phyloP scores from a whole-genome alignment of 805 yeast genomes.

The Candida endomychidarum region DNA sequence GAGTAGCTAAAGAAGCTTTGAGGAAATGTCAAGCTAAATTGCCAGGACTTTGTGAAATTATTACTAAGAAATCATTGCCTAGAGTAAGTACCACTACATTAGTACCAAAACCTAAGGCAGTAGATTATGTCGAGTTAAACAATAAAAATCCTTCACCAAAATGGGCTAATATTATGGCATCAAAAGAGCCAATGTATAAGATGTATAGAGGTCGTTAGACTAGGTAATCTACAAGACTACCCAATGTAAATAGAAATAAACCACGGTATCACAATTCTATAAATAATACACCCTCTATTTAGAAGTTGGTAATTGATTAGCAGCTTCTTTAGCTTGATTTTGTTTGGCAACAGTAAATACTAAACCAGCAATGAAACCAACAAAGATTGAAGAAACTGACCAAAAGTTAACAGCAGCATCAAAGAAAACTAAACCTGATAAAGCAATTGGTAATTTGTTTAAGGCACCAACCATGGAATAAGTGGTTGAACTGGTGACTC shows the following conservation, averaged over 20 bases:
- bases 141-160: conserved; percentile 64
- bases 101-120: conserved; percentile 43
- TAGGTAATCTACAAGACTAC: conserved; percentile 1
- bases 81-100: conserved; percentile 70
- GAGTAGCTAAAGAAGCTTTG: conserved; percentile 84
- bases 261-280: conserved; percentile 3
- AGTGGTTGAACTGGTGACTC: conserved; percentile 97
- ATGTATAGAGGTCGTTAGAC: conserved; percentile 36
- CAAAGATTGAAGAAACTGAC: conserved; percentile 84
- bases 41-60: conserved; percentile 90
- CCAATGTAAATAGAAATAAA: too few relatives aligned
- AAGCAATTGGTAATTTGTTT: conserved; percentile 96
- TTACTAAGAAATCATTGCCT: conserved; percentile 59
- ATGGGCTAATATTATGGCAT: conserved; percentile 53
- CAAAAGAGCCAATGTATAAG: conserved; percentile 52
- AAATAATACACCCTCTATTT: conserved; percentile 11
- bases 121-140: conserved; percentile 56
- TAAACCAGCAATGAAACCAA: conserved; percentile 94
- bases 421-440: conserved; percentile 91
- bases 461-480: conserved; percentile 99
- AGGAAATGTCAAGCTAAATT: conserved; percentile 88
- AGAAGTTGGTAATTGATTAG: conserved; percentile 31
- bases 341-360: conserved; percentile 96
- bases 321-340: conserved; percentile 62
- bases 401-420: conserved; percentile 93